Evolutionary conservation across 2,329 filamentous ascomycete genomes (phyloP).

Genomic region (Cercospora canescens): DNA sequence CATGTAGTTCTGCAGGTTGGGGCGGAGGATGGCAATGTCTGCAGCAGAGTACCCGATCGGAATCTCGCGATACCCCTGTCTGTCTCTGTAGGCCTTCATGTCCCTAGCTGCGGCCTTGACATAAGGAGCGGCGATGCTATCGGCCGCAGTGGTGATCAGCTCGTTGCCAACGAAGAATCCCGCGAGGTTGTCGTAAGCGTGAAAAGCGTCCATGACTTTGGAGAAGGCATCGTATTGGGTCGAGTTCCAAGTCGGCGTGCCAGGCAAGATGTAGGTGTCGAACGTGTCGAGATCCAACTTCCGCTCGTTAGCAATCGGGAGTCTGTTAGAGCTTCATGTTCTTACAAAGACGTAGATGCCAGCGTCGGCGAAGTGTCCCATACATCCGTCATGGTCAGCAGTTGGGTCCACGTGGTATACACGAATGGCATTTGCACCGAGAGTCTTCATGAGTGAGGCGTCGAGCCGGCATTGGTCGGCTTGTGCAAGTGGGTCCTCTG

Average conservation of each 20-base stretch:
- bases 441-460: slow-evolving; percentile 71
- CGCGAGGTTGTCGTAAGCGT: slow-evolving; percentile 74
- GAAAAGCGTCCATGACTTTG: slow-evolving; percentile 74
- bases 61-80: slow-evolving; percentile 75
- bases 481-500: slow-evolving; percentile 74
- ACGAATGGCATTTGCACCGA: slow-evolving; percentile 81
- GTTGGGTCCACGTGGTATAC: slow-evolving; percentile 81
- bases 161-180: slow-evolving; percentile 90
- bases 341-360: slow-evolving; percentile 78
- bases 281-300: slow-evolving; percentile 71
- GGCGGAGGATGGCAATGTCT: slow-evolving; percentile 71
- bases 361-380: slow-evolving; percentile 74
- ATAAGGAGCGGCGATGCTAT: slow-evolving; percentile 74
- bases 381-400: slow-evolving; percentile 74
- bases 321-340: no score
- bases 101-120: slow-evolving; percentile 66
- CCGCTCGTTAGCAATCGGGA: no score
- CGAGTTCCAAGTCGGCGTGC: slow-evolving; percentile 67
- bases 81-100: slow-evolving; percentile 76
- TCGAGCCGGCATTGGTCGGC: slow-evolving; percentile 75
- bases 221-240: slow-evolving; percentile 68
- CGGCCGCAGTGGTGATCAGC: slow-evolving; percentile 62
- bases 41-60: slow-evolving; percentile 86
- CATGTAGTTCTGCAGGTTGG: slow-evolving; percentile 71
- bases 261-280: slow-evolving; percentile 59